These are phyloP conservation scores for Chamaecrista fasciculata DNA, from an alignment of 306 rosid species.

Conservation along the genomic window DNA sequence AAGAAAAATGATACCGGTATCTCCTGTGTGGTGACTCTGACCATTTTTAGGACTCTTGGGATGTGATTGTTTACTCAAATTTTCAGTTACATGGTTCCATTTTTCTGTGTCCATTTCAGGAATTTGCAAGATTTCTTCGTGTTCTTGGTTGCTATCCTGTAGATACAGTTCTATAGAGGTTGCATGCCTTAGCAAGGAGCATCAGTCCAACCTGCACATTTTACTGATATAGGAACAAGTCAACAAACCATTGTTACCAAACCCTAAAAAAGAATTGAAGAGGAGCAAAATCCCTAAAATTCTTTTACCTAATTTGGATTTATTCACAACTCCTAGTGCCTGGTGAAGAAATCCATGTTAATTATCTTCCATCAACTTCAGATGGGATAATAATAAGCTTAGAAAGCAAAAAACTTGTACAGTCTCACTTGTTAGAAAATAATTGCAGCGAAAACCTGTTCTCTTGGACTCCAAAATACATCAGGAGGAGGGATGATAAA, in stretches of 20 bases:
- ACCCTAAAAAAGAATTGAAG: too few species aligned
- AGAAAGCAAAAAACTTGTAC: neutral
- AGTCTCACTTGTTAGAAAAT: neutral
- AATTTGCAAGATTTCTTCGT: slow-evolving; percentile 59
- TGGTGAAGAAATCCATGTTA: neutral
- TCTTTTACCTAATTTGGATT: neutral
- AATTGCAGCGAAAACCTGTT: neutral
- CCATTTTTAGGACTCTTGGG: neutral
- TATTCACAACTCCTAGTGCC: slow-evolving; percentile 27
- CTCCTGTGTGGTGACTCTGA: neutral
- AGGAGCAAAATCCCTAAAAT: neutral
- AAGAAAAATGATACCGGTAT: neutral
- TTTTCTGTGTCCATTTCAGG: slow-evolving; percentile 37
- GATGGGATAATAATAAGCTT: neutral
- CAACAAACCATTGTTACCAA: neutral
- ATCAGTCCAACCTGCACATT: slow-evolving; percentile 31
- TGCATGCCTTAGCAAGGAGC: neutral
- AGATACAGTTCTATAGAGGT: slow-evolving; percentile 25
- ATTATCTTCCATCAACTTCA: neutral
- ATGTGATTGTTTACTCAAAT: neutral
- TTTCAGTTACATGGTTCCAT: neutral
- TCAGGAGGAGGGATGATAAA: neutral
- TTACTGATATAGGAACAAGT: neutral
- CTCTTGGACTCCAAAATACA: neutral
- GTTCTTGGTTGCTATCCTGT: slow-evolving; percentile 67